Evolutionary conservation across 1,284 basidiomycete species (phyloP).

Genomic region (Irpex rosettiformis): DNA sequence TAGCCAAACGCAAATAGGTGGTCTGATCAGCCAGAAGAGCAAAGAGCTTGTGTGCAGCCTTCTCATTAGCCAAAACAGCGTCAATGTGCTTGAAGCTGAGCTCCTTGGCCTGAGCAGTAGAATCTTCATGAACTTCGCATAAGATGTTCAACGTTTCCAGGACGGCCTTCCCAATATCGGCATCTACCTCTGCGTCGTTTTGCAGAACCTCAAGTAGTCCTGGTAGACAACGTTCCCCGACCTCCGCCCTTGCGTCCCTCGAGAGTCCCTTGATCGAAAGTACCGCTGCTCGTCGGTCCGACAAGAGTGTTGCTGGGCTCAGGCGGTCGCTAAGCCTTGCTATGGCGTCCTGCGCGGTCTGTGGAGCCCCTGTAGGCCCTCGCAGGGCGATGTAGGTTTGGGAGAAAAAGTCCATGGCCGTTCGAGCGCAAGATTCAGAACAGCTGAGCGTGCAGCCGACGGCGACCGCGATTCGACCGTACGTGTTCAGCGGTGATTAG

Average conservation of each 20-base stretch:
- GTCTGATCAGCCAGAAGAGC: slow-evolving; percentile 68
- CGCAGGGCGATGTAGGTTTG: slow-evolving; percentile 79
- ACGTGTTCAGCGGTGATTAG: not conserved
- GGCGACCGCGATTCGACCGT: not conserved
- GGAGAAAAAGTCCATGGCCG: slow-evolving; percentile 72
- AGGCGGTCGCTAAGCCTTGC: slow-evolving; percentile 85
- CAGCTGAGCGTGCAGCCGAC: not conserved
- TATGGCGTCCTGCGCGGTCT: slow-evolving; percentile 85
- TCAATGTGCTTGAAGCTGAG: slow-evolving; percentile 75
- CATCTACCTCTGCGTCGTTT: slow-evolving; percentile 85
- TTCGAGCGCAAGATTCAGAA: not conserved
- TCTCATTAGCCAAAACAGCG: slow-evolving; percentile 64
- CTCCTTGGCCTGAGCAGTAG: slow-evolving; percentile 44
- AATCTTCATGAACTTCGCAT: slow-evolving; percentile 64
- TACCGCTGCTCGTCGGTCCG: slow-evolving; percentile 90
- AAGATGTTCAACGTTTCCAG: slow-evolving; percentile 82
- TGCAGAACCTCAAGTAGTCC: slow-evolving; percentile 79
- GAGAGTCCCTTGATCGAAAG: slow-evolving; percentile 89
- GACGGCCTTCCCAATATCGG: slow-evolving; percentile 87
- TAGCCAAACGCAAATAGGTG: slow-evolving; percentile 88
- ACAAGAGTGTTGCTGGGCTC: slow-evolving; percentile 79
- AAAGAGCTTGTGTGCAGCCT: slow-evolving; percentile 76
- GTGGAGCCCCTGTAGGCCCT: slow-evolving; percentile 73
- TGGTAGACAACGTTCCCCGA: slow-evolving; percentile 72
- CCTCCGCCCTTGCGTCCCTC: slow-evolving; percentile 87